phyloP scores from a whole-genome alignment of 208 protist species.

The Leptomonas pyrrhocoris region DNA sequence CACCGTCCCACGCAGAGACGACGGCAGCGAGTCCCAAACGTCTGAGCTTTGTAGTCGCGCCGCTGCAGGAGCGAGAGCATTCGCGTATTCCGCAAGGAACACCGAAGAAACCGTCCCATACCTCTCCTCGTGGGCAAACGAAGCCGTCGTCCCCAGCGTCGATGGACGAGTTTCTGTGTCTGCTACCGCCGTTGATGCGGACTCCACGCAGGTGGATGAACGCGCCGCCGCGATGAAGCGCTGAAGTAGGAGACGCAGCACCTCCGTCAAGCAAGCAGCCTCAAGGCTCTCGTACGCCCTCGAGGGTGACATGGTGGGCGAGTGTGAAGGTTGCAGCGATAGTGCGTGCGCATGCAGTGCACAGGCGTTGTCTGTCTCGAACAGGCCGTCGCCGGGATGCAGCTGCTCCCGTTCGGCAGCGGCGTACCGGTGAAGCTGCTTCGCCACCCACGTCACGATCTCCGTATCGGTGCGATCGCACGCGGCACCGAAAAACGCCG shows the following conservation, averaged over 20 bases:
- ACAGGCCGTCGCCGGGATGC: too few species aligned
- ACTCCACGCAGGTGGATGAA: too few species aligned
- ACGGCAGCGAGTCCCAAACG: background rate
- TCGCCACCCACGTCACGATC: slow-evolving; percentile 22
- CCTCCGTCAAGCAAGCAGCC: background rate
- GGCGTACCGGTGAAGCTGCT: background rate
- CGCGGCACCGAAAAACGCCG: background rate
- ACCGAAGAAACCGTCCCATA: background rate
- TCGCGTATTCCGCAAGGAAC: slow-evolving; percentile 4
- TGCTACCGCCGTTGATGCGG: too few species aligned
- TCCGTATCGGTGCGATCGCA: slow-evolving; percentile 19
- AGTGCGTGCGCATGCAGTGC: too few species aligned
- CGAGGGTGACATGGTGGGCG: background rate
- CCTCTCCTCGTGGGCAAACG: too few species aligned
- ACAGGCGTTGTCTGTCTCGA: too few species aligned
- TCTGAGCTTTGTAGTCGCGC: background rate
- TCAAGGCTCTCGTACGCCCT: background rate
- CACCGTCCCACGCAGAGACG: background rate
- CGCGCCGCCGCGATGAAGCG: background rate
- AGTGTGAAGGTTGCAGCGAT: too few species aligned
- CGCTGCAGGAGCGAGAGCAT: background rate
- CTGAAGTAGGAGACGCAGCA: slow-evolving; percentile 10
- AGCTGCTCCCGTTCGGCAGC: too few species aligned
- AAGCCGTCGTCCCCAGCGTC: background rate
- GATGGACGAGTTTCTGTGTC: background rate